Conservation (phyloP, 2,329 filamentous ascomycete genomes). For the Periconia macrospinosa region DNA sequence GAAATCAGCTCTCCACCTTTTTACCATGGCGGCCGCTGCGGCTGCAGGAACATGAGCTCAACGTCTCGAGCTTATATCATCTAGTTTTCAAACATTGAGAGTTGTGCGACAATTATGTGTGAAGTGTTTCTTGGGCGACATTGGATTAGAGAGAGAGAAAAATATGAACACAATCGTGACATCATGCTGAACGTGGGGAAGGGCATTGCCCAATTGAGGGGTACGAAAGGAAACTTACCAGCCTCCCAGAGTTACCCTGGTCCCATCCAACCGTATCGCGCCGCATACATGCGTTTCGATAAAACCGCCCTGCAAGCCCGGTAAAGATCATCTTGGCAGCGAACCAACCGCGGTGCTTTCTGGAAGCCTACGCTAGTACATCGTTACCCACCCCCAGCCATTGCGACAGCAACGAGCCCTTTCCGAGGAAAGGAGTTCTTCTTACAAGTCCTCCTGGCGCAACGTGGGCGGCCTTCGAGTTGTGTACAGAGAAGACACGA, state of each 20-base stretch:
- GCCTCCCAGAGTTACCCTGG: constrained; percentile 4
- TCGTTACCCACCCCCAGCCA: constrained; percentile 23
- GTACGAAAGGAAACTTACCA: constrained; percentile 6
- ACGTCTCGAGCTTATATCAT: not conserved
- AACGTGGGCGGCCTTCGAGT: constrained; percentile 1
- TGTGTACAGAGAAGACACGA: not conserved
- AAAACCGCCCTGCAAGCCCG: constrained; percentile 26
- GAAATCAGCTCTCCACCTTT: constrained; percentile 14
- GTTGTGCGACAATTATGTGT: too few species aligned
- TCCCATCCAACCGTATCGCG: constrained; percentile 4
- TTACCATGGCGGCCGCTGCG: constrained; percentile 18
- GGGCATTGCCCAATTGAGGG: constrained; percentile 16
- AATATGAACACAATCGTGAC: constrained; percentile 5
- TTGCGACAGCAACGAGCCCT: constrained; percentile 22
- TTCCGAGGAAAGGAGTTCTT: not conserved
- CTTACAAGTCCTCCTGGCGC: not conserved
- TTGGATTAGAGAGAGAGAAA: too few species aligned
- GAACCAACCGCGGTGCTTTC: not conserved
- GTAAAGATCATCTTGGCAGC: constrained; percentile 2
- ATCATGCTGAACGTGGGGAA: constrained; percentile 11
- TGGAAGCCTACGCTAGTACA: constrained; percentile 2
- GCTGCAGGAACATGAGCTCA: constrained; percentile 28
- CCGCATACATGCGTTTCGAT: constrained; percentile 30
- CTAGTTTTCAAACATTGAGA: not conserved
- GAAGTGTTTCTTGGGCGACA: too few species aligned